phyloP scores from a whole-genome alignment of 1,139 yeast species.

The Debaryomyces nepalensis region DNA sequence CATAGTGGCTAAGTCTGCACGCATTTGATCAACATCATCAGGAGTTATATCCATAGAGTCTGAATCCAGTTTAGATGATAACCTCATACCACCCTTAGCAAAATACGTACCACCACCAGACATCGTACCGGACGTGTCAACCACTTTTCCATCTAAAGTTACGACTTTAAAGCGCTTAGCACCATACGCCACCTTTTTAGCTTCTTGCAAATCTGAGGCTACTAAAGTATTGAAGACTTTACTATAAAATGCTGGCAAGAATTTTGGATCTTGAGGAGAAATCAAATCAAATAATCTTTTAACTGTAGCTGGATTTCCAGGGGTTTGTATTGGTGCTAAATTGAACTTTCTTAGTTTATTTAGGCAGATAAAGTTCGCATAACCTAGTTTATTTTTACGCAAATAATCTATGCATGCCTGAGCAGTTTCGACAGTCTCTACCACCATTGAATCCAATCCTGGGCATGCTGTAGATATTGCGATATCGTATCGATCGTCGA shows the following conservation, averaged over 20 bases:
- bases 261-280: constrained; percentile 64
- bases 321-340: constrained; percentile 62
- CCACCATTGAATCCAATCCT: constrained; percentile 89
- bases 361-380: constrained; percentile 84
- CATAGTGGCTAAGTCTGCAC: constrained; percentile 53
- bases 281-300: constrained; percentile 88
- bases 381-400: constrained; percentile 83
- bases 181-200: constrained; percentile 89
- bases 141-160: constrained; percentile 88
- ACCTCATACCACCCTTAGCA: constrained; percentile 67
- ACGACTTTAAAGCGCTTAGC: constrained; percentile 82
- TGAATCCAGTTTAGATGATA: constrained; percentile 31
- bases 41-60: constrained; percentile 44
- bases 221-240: constrained; percentile 87
- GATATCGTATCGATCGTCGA: constrained; percentile 85
- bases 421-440: constrained; percentile 91
- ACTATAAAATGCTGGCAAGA: constrained; percentile 87
- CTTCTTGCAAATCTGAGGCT: constrained; percentile 77
- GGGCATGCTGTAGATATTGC: constrained; percentile 97
- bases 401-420: constrained; percentile 89
- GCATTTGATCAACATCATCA: constrained; percentile 62
- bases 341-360: constrained; percentile 72
- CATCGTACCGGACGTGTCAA: constrained; percentile 96
- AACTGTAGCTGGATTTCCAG: constrained; percentile 68
- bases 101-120: constrained; percentile 90